Conservation (phyloP, 306 rosid genomes). For the Oemleria cerasiformis region DNA sequence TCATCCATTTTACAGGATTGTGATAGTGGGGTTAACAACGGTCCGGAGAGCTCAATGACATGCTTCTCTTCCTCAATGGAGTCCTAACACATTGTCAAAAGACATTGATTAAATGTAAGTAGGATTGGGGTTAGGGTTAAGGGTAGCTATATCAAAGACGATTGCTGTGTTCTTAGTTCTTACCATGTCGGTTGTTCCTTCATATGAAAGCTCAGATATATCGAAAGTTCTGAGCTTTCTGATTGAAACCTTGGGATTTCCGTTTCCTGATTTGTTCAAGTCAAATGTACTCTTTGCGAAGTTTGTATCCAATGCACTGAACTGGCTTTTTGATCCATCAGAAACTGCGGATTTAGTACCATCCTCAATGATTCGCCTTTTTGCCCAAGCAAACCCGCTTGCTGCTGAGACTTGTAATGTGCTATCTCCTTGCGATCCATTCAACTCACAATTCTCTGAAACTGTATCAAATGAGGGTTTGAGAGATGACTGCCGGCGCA, state of each 20-base stretch:
- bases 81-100: conserved; percentile 28
- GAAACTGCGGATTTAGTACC: conserved; percentile 67
- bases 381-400: conserved; percentile 68
- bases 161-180: conserved; percentile 3
- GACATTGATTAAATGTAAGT: not conserved
- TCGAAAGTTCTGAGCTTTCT: conserved; percentile 47
- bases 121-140: not conserved
- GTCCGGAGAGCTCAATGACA: conserved; percentile 46
- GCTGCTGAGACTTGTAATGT: conserved; percentile 49
- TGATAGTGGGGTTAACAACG: conserved; percentile 18
- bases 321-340: conserved; percentile 78
- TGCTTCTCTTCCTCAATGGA: conserved; percentile 27
- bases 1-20: conserved; percentile 44
- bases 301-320: conserved; percentile 74
- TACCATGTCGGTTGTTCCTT: conserved; percentile 36
- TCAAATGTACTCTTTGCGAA: conserved; percentile 65
- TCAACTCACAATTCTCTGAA: conserved; percentile 50
- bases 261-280: conserved; percentile 31
- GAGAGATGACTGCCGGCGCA: conserved; percentile 28
- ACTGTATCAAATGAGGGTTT: conserved; percentile 45
- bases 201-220: conserved; percentile 33
- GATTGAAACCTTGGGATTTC: conserved; percentile 13
- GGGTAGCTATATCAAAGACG: not conserved
- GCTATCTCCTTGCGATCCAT: conserved; percentile 36
- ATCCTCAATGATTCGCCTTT: conserved; percentile 44